These are phyloP conservation scores for Huiozyma naganishii DNA, from an alignment of 805 yeast species.

Conservation along the genomic window DNA sequence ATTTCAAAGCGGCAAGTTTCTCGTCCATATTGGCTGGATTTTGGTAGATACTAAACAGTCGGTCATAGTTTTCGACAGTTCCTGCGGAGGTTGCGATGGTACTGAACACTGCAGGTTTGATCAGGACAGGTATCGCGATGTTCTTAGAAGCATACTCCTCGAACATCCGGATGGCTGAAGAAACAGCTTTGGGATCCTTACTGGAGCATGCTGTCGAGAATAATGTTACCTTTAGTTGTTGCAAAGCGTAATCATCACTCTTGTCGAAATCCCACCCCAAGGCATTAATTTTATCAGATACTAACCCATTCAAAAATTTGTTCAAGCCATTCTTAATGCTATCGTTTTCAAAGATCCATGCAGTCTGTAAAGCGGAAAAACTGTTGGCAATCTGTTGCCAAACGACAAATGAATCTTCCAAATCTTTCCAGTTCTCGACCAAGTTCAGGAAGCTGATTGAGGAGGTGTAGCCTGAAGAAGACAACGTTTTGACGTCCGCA, in stretches of 20 bases:
- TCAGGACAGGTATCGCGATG: constrained; percentile 64
- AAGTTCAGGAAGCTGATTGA: constrained; percentile 51
- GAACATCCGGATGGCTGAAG: constrained; percentile 41
- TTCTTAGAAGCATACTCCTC: constrained; percentile 43
- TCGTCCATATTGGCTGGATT: constrained; percentile 54
- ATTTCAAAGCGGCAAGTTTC: constrained; percentile 55
- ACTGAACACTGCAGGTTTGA: constrained; percentile 54
- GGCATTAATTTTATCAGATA: constrained; percentile 40
- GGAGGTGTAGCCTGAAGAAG: constrained; percentile 58
- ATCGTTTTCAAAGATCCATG: constrained; percentile 46
- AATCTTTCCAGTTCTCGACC: constrained; percentile 45
- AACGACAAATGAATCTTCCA: constrained; percentile 51
- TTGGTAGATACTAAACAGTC: constrained; percentile 47
- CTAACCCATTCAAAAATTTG: constrained; percentile 43
- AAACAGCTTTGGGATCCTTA: constrained; percentile 37
- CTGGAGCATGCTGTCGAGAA: constrained; percentile 49
- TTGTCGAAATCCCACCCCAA: constrained; percentile 57
- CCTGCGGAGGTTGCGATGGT: constrained; percentile 61
- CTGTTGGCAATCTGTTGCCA: constrained; percentile 51
- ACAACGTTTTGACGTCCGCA: constrained; percentile 66
- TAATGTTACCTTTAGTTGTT: constrained; percentile 56
- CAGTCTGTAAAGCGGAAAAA: constrained; percentile 38
- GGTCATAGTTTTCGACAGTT: constrained; percentile 44
- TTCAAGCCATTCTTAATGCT: constrained; percentile 38
- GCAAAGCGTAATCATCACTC: constrained; percentile 46